phyloP scores from a whole-genome alignment of 164 flowering plant species.

The Akebia trifoliata region DNA sequence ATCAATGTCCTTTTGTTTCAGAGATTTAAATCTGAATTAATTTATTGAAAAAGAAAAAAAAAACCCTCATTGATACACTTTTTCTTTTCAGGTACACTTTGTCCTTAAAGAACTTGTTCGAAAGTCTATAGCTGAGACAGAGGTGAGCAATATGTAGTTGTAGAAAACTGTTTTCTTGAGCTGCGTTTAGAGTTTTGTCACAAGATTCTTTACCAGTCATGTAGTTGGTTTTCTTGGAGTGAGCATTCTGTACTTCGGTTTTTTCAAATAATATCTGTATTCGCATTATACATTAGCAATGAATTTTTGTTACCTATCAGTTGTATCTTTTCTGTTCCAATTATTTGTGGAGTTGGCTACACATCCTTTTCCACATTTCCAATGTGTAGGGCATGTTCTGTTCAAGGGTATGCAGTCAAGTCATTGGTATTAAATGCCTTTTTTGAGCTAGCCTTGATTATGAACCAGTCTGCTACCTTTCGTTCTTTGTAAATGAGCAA shows the following conservation, averaged over 20 bases:
- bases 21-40: not conserved
- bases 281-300: not conserved
- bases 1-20: not conserved
- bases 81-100: conserved; percentile 68
- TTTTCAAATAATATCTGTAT: not conserved
- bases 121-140: conserved; percentile 84
- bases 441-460: no score
- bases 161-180: not conserved
- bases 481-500: no score
- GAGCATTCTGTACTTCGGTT: not conserved
- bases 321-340: no score
- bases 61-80: not conserved
- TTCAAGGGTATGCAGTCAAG: no score
- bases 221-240: not conserved
- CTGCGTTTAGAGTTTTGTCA: not conserved
- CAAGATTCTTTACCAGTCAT: not conserved
- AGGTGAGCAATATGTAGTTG: conserved; percentile 39
- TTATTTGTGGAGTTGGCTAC: no score
- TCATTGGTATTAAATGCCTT: no score
- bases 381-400: no score
- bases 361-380: no score
- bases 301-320: not conserved
- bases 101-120: conserved; percentile 92
- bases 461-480: no score
- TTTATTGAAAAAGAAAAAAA: no score